These are phyloP conservation scores for Diplodia intermedia DNA, from an alignment of 2,329 filamentous ascomycete species.

Conservation along the genomic window DNA sequence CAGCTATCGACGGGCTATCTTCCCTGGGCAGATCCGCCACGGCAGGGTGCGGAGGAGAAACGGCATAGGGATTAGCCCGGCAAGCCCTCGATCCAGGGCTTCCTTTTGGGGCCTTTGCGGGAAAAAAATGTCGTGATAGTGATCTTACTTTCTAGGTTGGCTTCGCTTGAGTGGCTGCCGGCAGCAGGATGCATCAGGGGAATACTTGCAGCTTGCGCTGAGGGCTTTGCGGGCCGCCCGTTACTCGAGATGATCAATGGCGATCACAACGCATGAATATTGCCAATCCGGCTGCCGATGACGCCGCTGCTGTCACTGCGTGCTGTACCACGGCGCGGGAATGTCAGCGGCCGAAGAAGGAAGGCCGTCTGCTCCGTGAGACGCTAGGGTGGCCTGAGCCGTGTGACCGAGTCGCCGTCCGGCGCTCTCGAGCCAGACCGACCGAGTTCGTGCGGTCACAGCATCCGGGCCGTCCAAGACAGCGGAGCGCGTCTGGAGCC, in stretches of 20 bases:
- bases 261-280: conserved; percentile 45
- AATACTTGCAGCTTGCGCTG: conserved; percentile 51
- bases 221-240: conserved; percentile 47
- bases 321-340: conserved; percentile 28
- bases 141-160: conserved; percentile 29
- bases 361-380: conserved; percentile 18
- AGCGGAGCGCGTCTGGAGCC: conserved; percentile 1
- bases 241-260: conserved; percentile 45
- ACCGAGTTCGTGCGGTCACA: conserved; percentile 28
- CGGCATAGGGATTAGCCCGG: conserved; percentile 19
- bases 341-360: conserved; percentile 22
- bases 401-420: conserved; percentile 1
- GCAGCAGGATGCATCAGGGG: conserved; percentile 35
- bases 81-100: neutral
- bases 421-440: conserved; percentile 10
- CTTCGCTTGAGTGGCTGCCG: conserved; percentile 20
- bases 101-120: conserved; percentile 19
- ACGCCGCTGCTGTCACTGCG: conserved; percentile 30
- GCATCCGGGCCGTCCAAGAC: conserved; percentile 26
- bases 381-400: conserved; percentile 14
- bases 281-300: conserved; percentile 39
- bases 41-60: conserved; percentile 28
- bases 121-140: conserved; percentile 30
- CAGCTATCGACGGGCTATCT: conserved; percentile 32
- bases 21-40: conserved; percentile 31